Base-by-base conservation (phyloP, 257 asterid species). In the Jacaranda mimosifolia region DNA sequence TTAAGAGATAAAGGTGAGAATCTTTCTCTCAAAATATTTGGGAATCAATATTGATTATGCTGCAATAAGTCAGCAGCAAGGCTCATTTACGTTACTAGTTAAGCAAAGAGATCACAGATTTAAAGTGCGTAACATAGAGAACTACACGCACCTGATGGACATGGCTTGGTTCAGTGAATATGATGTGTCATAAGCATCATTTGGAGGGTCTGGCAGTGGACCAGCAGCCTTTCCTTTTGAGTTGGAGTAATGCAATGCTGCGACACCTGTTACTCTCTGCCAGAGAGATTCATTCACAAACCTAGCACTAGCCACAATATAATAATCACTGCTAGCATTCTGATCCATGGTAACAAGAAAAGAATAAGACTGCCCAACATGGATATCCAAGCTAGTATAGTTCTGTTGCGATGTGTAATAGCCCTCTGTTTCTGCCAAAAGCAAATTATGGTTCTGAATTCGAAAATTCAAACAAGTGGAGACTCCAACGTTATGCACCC, bases 401-500 rank as follows among this genome's bases (percentile, higher is more conserved):
- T 90, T 90, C 86, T 87, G 92, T 82, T 92, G 97, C 1, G 87
- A 75, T 43, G 97, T 87, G 68, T 92, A 92, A 26, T 80, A 85
- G 66, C 97, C 97, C 84, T 92, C 97, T 1, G 97, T 91, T 83
- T 92, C 97, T 18, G 67, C 97, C 72, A 92, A 80, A 55, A 91
- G 95, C 81, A 92, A 80, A 82, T 89, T 89, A 72, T 92, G 97
- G 79, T 67, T 87, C 86, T 92, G 97, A 75, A 92, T 89, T 53
- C 97, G 86, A 48, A 92, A 92, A 75, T 92, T 92, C 89, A 92
- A 83, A 82, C 88, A 79, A 80, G 97, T 92, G 15, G 97, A 89
- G 55, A 83, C 91, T 46, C 97, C 97, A 77, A 87, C 94, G n/a
- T 92, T 92, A 74, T 91, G 95, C 81, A 92, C 97, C 36, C 95